These are phyloP conservation scores for Takashimella tepidaria DNA, from an alignment of 1,284 basidiomycete genomes.

Conservation along the genomic window DNA sequence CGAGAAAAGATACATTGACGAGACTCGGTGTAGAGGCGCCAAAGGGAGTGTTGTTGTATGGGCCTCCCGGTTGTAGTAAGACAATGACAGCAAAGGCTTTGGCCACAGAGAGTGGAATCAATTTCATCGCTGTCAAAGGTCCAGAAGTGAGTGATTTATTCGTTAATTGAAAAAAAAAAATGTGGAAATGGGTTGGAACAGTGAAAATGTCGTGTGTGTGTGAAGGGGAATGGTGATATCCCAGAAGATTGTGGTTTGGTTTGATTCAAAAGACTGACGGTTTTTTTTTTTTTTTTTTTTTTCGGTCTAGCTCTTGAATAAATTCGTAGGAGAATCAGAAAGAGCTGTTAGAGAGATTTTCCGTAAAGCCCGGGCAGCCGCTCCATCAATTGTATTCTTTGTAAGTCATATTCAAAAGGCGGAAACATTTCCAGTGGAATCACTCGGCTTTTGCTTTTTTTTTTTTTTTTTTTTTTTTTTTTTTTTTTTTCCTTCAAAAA, in stretches of 20 bases:
- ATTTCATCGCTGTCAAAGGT: slow-evolving; percentile 97
- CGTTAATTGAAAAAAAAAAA: background rate
- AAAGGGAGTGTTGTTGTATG: slow-evolving; percentile 86
- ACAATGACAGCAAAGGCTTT: slow-evolving; percentile 91
- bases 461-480: too few species aligned
- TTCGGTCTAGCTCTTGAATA: slow-evolving; percentile 71
- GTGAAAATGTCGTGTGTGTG: too few species aligned
- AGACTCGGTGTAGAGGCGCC: slow-evolving; percentile 85
- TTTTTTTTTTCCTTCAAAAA: background rate
- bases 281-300: too few species aligned
- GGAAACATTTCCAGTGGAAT: too few species aligned
- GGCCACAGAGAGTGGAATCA: slow-evolving; percentile 90
- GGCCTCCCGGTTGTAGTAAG: slow-evolving; percentile 96
- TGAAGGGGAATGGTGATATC: too few species aligned
- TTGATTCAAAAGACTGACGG: too few species aligned
- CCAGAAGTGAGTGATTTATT: slow-evolving; percentile 64
- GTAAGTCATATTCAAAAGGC: slow-evolving; percentile 53
- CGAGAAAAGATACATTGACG: slow-evolving; percentile 76
- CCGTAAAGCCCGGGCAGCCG: slow-evolving; percentile 84
- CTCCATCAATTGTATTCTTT: slow-evolving; percentile 95
- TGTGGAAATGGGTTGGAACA: too few species aligned
- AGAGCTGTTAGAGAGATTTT: slow-evolving; percentile 92
- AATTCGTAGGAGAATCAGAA: slow-evolving; percentile 97
- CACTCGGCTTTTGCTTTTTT: too few species aligned
- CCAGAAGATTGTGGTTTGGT: too few species aligned